These are phyloP conservation scores for Simplicillium aogashimaense DNA, from an alignment of 2,329 filamentous ascomycete genomes.

Conservation along the genomic window DNA sequence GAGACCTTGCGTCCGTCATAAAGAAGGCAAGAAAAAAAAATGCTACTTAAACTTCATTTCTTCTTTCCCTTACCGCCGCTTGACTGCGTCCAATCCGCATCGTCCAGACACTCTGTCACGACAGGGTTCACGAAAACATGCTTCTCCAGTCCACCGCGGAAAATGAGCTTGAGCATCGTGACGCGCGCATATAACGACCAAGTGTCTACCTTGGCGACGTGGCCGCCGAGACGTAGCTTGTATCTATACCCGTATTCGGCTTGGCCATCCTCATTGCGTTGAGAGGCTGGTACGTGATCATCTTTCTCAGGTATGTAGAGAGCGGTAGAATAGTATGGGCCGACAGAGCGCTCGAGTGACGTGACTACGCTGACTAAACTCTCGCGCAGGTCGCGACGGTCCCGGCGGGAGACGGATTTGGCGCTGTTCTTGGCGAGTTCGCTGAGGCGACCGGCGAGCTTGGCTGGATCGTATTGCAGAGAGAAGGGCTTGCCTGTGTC, in stretches of 20 bases:
- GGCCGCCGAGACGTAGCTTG: constrained; percentile 36
- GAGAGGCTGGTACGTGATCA: constrained; percentile 29
- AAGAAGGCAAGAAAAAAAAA: no score
- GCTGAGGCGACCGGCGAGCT: constrained; percentile 34
- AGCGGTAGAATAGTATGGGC: constrained; percentile 44
- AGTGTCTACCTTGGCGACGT: constrained; percentile 34
- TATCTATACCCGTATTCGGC: constrained; percentile 43
- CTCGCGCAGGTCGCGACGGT: constrained; percentile 36
- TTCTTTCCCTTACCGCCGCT: no score
- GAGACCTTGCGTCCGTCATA: no score
- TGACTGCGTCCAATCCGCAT: constrained; percentile 18
- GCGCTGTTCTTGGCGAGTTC: constrained; percentile 36
- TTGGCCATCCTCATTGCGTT: constrained; percentile 30
- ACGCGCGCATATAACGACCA: constrained; percentile 41
- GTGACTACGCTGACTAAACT: constrained; percentile 42
- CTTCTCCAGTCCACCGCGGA: constrained; percentile 32
- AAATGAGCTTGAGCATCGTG: constrained; percentile 35
- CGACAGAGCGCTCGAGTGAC: constrained; percentile 42
- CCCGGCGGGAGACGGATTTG: constrained; percentile 39
- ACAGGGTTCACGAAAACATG: constrained; percentile 28
- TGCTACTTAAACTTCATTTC: no score
- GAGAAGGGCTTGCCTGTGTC: constrained; percentile 38
- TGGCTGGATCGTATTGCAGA: constrained; percentile 40
- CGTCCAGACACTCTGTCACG: constrained; percentile 26
- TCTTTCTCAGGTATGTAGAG: constrained; percentile 27